A percentile compares a stretch with the other conserved stretches of the same genome.
phyloP scores from a whole-genome alignment of 306 rosid species.

The Rosa multiflora region DNA sequence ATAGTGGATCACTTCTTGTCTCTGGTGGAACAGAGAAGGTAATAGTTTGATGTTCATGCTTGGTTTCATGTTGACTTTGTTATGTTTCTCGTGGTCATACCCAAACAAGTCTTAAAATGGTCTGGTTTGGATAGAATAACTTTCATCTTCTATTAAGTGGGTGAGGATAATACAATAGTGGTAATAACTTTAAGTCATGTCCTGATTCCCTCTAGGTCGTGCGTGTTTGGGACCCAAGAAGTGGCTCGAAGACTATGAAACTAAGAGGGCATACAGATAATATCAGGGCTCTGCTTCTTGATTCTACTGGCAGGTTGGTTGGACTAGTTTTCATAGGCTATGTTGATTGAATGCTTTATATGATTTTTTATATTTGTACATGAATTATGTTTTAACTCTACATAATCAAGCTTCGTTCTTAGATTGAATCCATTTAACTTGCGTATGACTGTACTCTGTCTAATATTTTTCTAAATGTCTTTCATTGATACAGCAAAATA shows the following conservation, averaged over 20 bases:
- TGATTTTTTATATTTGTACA: conserved; percentile 10
- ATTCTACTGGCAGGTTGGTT: conserved; percentile 92
- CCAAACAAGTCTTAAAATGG: not conserved
- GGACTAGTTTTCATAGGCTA: conserved; percentile 6
- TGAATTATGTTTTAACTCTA: conserved; percentile 10
- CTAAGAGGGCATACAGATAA: conserved; percentile 95
- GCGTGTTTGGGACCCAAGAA: conserved; percentile 97
- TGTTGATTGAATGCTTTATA: conserved; percentile 4
- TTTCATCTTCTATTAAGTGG: conserved; percentile 11
- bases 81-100: conserved; percentile 12
- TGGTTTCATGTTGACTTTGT: conserved; percentile 24
- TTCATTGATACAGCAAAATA: not conserved
- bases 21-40: conserved; percentile 99
- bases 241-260: conserved; percentile 94
- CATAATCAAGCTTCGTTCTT: not conserved
- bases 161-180: not conserved
- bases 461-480: not conserved
- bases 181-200: conserved; percentile 21
- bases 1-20: conserved; percentile 82
- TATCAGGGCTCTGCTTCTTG: conserved; percentile 88
- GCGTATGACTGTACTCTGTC: not conserved
- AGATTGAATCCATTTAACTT: not conserved
- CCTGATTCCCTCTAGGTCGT: conserved; percentile 62
- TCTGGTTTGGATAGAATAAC: conserved; percentile 13
- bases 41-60: conserved; percentile 31